phyloP scores from a whole-genome alignment of 352 stramenopile genomes.

The Globisporangium splendens region DNA sequence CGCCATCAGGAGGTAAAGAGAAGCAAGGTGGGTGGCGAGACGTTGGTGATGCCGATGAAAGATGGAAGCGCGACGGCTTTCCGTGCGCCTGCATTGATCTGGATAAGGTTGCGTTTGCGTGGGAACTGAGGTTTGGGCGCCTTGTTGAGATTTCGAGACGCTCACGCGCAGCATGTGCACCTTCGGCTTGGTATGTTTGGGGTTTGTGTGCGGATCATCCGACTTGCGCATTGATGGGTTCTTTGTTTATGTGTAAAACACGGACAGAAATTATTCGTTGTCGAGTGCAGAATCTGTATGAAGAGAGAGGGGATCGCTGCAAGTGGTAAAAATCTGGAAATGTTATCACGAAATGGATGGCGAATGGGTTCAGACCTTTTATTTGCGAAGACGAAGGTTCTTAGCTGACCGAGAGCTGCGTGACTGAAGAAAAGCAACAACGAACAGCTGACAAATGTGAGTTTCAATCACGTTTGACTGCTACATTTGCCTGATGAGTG shows the following conservation, averaged over 20 bases:
- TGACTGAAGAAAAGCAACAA: background rate
- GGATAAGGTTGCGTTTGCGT: no score
- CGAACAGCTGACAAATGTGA: background rate
- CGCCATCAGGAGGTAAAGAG: background rate
- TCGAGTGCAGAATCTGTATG: conserved; percentile 1
- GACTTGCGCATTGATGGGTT: background rate
- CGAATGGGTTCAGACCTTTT: background rate
- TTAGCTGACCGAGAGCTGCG: background rate
- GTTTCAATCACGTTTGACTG: no score
- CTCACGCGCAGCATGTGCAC: conserved; percentile 10
- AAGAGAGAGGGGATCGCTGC: background rate
- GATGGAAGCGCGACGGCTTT: conserved; percentile 1
- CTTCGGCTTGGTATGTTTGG: conserved; percentile 7
- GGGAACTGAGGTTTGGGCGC: no score
- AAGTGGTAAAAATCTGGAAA: background rate
- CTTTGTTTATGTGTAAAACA: background rate
- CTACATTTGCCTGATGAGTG: background rate
- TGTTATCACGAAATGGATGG: background rate
- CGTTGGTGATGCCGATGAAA: background rate
- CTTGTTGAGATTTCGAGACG: conserved; percentile 12
- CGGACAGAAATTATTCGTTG: background rate
- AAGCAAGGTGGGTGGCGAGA: background rate
- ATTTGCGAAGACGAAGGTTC: background rate
- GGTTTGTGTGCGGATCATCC: background rate
- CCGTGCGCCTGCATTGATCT: background rate